Evolutionary conservation across 2,329 filamentous ascomycete species (phyloP).

Genomic region (Parastagonospora nodorum): DNA sequence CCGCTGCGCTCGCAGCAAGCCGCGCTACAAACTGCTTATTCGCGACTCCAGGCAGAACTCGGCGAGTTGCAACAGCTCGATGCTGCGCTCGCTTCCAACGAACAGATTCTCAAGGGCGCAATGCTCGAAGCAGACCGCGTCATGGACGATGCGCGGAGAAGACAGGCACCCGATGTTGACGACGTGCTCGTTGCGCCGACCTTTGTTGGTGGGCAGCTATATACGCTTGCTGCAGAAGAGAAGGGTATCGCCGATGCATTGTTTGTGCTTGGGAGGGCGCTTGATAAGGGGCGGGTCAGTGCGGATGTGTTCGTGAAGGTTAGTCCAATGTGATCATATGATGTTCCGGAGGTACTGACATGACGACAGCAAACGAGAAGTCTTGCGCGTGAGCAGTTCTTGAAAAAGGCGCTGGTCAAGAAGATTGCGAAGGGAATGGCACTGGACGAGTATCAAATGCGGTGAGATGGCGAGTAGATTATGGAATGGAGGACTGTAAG

Average conservation of each 20-base stretch:
- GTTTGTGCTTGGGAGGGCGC: constrained; percentile 76
- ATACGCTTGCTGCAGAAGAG: constrained; percentile 87
- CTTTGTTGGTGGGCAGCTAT: constrained; percentile 90
- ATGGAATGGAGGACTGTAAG: background rate
- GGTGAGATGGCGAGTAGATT: constrained; percentile 13
- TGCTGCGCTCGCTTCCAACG: constrained; percentile 74
- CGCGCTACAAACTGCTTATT: constrained; percentile 73
- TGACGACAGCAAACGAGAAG: constrained; percentile 63
- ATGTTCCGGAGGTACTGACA: constrained; percentile 9
- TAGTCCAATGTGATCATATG: constrained; percentile 13
- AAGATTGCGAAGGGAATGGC: constrained; percentile 82
- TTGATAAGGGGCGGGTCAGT: constrained; percentile 73
- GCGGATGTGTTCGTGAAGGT: constrained; percentile 79
- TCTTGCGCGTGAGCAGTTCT: constrained; percentile 77
- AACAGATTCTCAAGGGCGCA: constrained; percentile 75
- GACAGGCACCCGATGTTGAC: constrained; percentile 78
- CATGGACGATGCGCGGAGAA: constrained; percentile 72
- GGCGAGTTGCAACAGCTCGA: constrained; percentile 72
- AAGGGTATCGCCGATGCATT: constrained; percentile 83
- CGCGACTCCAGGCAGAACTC: constrained; percentile 74
- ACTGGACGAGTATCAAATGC: constrained; percentile 53
- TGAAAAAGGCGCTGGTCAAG: constrained; percentile 79
- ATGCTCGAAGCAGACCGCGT: constrained; percentile 79
- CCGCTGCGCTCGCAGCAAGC: constrained; percentile 78
- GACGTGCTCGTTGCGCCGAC: constrained; percentile 92